Base-by-base conservation (phyloP, 805 yeast species). In the Wickerhamiella qilinensis region DNA sequence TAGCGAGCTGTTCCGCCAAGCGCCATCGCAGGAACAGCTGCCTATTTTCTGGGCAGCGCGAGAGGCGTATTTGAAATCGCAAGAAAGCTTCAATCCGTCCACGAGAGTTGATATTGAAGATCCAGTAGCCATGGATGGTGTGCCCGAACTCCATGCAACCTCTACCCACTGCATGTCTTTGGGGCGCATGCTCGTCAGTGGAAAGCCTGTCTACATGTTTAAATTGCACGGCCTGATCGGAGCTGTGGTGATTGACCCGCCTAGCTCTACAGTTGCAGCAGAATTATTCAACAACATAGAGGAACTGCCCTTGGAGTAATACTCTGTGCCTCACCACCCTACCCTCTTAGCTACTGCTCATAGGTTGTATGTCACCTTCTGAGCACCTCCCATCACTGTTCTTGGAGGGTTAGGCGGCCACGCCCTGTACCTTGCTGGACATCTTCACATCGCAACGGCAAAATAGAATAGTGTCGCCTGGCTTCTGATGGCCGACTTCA, bases 1-100 rank as follows among this genome's bases (percentile, higher is more conserved):
- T 3, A 22, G 5, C 4, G 12, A 25, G 28, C 33, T 48, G 29
- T 49, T 41, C 30, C 30, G 29, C 2, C 30, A 18, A 6, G 24
- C 18, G 9, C 46, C 46, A 12, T 16, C 38, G 6, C 12, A 2
- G 6, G 3, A 2, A 6, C 24, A 41, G n/a, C 20, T 28, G 19
- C 46, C 50, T 17, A 29, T 42, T 7, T 42, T 33, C 27, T 50
- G 54, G 55, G 50, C 54, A 3, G 48, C 45, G 11, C 36, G 52
- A 6, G 55, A 50, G 32, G 51, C 53, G 15, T 47, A 39, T 22
- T 38, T 50, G n/a, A 51, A 51, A 27, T 35, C 38, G 6, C 21
- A 17, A 14, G 20, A 22, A 7, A 22, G 9, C 9, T 11, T 11
- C 25, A 11, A 22, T 22, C 25, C 11, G 9, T 6, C 6, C 6